phyloP scores from a whole-genome alignment of 2,329 filamentous ascomycete species.

The Neofusicoccum kwambonambiense region DNA sequence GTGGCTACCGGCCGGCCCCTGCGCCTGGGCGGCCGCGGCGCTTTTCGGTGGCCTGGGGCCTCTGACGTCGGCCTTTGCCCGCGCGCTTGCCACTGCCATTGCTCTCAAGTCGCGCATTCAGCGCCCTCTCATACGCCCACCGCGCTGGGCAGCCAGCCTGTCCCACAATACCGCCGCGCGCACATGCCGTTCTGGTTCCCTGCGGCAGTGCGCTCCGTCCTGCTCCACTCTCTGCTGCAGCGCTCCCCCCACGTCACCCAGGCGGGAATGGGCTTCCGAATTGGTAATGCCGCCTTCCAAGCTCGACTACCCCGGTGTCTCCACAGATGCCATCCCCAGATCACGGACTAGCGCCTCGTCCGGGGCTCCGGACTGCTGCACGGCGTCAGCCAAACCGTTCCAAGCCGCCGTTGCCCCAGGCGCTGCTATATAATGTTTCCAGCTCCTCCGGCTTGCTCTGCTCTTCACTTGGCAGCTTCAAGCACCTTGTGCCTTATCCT shows the following conservation, averaged over 20 bases:
- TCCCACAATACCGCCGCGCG: background rate
- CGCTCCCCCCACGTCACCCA: background rate
- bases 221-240: background rate
- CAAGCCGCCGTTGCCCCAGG: background rate
- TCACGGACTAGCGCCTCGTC: background rate
- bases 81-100: background rate
- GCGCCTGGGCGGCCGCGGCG: background rate
- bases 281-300: background rate
- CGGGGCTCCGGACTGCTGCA: background rate
- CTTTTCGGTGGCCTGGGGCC: background rate
- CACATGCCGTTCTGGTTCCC: background rate
- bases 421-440: background rate
- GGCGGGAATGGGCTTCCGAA: conserved; percentile 12
- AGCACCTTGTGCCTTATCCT: background rate
- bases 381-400: background rate
- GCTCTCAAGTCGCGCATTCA: background rate
- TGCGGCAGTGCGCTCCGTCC: background rate
- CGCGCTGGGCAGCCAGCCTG: background rate
- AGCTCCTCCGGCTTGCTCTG: background rate
- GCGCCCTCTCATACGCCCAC: background rate
- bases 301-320: background rate
- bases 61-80: conserved; percentile 9
- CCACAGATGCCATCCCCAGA: conserved; percentile 1
- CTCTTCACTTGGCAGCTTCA: background rate
- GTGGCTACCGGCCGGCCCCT: background rate